Conservation (phyloP, 352 stramenopile genomes). For the Globisporangium radiosum region DNA sequence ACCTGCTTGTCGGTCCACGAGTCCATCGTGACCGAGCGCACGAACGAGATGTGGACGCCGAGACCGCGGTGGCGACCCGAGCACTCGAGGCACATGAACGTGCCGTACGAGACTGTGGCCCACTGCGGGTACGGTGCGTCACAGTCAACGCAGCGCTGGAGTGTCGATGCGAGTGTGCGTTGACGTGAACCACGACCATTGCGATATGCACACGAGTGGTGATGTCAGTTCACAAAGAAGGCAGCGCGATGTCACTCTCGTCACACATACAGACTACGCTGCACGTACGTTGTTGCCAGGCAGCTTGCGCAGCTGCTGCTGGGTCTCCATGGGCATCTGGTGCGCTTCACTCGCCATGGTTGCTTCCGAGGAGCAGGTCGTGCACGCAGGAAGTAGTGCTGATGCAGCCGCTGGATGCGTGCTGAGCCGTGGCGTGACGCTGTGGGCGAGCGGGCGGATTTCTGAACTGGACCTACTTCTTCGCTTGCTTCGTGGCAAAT, state of each 20-base stretch:
- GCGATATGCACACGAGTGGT: too few relatives aligned
- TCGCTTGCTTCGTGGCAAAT: too few relatives aligned
- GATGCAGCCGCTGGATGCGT: too few relatives aligned
- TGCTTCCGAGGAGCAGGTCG: neutral
- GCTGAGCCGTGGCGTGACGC: too few relatives aligned
- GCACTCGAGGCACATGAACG: constrained; percentile 95
- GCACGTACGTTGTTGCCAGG: constrained; percentile 77
- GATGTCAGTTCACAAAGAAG: too few relatives aligned
- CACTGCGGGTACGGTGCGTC: constrained; percentile 91
- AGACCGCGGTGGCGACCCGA: constrained; percentile 88
- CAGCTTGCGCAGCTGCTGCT: constrained; percentile 79
- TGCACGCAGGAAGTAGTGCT: too few relatives aligned
- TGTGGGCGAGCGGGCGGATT: too few relatives aligned
- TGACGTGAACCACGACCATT: too few relatives aligned
- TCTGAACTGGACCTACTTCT: too few relatives aligned
- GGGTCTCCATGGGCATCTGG: constrained; percentile 80
- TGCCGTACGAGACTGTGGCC: constrained; percentile 92
- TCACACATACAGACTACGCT: too few relatives aligned
- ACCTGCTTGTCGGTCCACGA: constrained; percentile 87
- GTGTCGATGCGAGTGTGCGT: neutral
- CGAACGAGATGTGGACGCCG: constrained; percentile 92
- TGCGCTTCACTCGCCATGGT: constrained; percentile 37
- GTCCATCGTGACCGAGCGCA: constrained; percentile 84
- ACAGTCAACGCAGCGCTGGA: constrained; percentile 90
- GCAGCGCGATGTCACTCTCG: too few relatives aligned